Evolutionary conservation across 164 flowering plant species (phyloP), one percentile per base, ranked within the genome.

Genomic region (Brasenia schreberi): DNA sequence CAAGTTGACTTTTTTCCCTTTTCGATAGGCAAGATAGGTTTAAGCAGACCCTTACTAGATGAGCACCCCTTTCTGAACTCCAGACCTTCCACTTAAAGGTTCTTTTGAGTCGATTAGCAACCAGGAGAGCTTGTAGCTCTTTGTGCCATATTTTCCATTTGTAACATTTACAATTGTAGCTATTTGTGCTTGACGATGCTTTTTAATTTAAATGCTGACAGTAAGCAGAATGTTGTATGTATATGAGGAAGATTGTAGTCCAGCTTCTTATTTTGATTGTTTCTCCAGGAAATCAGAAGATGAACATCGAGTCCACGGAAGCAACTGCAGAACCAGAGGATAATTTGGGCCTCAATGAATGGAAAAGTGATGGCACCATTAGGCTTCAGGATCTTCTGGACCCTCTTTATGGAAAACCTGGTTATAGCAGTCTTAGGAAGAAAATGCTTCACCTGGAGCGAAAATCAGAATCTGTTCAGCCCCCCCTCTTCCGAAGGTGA

Each of bases 401-500:
- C 6, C 84, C 90, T 67, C 85, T 94, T 65, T 83, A 80, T 23
- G 87, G 81, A 42, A 84, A 77, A 62, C 43, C 87, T 19, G 83
- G 84, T 12, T 86, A 76, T 70, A 79, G 83, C 74, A 77, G 80
- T 73, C 78, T 94, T 62, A 78, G 82, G 19, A 91, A 86, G 76
- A 77, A 76, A 68, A 70, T 84, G 64, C 71, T 73, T 4, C 77
- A 78, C 56, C n/a, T 87, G 71, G 85, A 83, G 52, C 83, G 52
- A 44, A 80, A 82, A 62, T 77, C 86, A 3, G 52, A n/a, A 12
- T 6, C 89, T 33, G 67, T 83, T 74, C 85, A 71, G 16, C 83
- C 92, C 64, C 92, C 64, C 98, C 97, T 4, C 92, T 87, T 75
- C 81, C 90, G 19, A 88, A 79, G 73, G 71, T 73, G 33, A 82